These are phyloP conservation scores for Calycina marina DNA, from an alignment of 2,329 filamentous ascomycete species.

Conservation along the genomic window DNA sequence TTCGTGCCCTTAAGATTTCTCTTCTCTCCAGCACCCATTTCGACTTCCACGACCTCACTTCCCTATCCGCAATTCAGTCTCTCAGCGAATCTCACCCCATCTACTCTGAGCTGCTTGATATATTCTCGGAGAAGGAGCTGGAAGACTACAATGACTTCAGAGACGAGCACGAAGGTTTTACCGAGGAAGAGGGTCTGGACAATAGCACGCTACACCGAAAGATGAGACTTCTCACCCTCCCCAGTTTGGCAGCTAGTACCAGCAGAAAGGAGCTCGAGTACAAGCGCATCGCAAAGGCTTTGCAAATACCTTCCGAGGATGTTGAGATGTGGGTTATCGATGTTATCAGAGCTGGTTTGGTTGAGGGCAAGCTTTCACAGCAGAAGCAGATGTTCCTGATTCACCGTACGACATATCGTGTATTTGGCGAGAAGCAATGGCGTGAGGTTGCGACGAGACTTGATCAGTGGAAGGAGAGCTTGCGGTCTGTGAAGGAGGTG, in stretches of 20 bases:
- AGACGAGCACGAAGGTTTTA: slow-evolving; percentile 75
- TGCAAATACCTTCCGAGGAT: slow-evolving; percentile 69
- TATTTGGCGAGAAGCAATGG: slow-evolving; percentile 98
- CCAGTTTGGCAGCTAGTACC: slow-evolving; percentile 72
- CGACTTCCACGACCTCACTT: slow-evolving; percentile 59
- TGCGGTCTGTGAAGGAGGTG: slow-evolving; percentile 64
- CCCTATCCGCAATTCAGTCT: slow-evolving; percentile 66
- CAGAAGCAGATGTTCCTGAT: slow-evolving; percentile 86
- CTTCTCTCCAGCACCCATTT: slow-evolving; percentile 51
- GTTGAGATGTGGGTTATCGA: slow-evolving; percentile 99
- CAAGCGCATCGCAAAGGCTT: slow-evolving; percentile 64
- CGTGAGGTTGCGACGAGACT: slow-evolving; percentile 80
- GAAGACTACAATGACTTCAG: slow-evolving; percentile 95
- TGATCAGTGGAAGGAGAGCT: slow-evolving; percentile 78
- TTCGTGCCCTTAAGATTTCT: slow-evolving; percentile 52
- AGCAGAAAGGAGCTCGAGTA: slow-evolving; percentile 83
- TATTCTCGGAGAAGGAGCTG: slow-evolving; percentile 86
- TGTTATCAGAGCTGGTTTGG: slow-evolving; percentile 85
- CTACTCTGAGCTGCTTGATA: slow-evolving; percentile 84
- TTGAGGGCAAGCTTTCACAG: slow-evolving; percentile 94
- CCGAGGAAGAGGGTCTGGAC: slow-evolving; percentile 63
- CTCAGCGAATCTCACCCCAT: slow-evolving; percentile 71
- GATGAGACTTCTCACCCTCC: slow-evolving; percentile 89
- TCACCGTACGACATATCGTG: slow-evolving; percentile 89
- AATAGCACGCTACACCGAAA: slow-evolving; percentile 71